Evolutionary conservation across 2,329 filamentous ascomycete species (phyloP).

Genomic region (Chaetothyriales sp.): DNA sequence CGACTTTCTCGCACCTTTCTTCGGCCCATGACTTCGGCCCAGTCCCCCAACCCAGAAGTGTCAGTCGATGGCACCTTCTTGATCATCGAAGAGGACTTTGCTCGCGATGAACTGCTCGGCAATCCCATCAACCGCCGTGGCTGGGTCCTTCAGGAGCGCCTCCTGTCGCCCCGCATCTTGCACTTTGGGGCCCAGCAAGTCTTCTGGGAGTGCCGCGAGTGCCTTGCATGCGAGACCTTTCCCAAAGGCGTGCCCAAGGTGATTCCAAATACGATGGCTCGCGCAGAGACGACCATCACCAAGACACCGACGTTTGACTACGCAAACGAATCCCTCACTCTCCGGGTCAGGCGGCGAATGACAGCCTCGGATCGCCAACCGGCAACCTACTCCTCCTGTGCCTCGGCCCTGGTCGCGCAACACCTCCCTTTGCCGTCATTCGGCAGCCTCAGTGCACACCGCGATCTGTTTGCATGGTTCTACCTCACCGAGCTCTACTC

Average conservation of each 20-base stretch:
- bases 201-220: conserved; percentile 7
- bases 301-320: not conserved
- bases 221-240: conserved; percentile 4
- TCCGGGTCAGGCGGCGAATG: not conserved
- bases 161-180: conserved; percentile 8
- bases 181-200: conserved; percentile 6
- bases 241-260: conserved; percentile 2
- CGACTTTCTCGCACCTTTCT: not conserved
- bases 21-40: not conserved
- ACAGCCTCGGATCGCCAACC: not conserved
- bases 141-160: conserved; percentile 9
- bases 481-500: conserved; percentile 5
- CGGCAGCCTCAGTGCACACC: not conserved
- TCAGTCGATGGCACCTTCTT: not conserved
- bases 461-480: conserved; percentile 1
- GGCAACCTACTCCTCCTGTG: not conserved
- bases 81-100: conserved; percentile 1
- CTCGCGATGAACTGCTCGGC: conserved; percentile 1
- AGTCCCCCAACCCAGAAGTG: not conserved
- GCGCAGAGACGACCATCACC: not conserved
- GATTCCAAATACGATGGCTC: not conserved
- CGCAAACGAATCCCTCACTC: not conserved
- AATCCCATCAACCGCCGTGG: conserved; percentile 4
- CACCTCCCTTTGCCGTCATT: not conserved
- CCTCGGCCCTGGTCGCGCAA: not conserved